These are phyloP conservation scores for Bipolaris gigantea DNA, from an alignment of 2,329 filamentous ascomycete species.

Conservation along the genomic window DNA sequence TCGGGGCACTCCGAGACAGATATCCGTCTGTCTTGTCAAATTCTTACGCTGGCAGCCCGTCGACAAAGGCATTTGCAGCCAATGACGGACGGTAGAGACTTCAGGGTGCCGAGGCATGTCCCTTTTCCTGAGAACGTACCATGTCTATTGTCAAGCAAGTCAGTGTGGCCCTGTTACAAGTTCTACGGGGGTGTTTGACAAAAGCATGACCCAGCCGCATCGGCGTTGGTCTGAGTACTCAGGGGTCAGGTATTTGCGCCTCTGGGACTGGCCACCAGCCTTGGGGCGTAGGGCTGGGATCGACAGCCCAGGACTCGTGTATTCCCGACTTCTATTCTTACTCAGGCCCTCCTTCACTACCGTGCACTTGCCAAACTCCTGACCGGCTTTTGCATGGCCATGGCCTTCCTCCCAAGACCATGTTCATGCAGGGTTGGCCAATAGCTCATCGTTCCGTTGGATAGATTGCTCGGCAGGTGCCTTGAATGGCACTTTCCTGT, in stretches of 20 bases:
- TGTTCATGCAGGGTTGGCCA: not conserved
- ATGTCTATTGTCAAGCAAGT: constrained; percentile 1
- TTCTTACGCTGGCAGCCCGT: constrained; percentile 6
- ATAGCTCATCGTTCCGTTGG: not conserved
- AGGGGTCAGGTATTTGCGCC: not conserved
- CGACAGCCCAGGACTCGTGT: not conserved
- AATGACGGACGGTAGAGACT: not conserved
- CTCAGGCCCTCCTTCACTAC: not conserved
- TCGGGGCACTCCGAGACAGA: not conserved
- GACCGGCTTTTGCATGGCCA: not conserved
- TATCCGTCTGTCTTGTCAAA: constrained; percentile 3
- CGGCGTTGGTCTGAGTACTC: not conserved
- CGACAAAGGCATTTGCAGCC: not conserved
- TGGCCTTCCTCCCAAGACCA: not conserved
- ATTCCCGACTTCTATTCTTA: not conserved
- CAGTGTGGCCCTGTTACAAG: constrained; percentile 4
- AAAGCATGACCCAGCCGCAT: not conserved
- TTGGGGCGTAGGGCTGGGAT: not conserved
- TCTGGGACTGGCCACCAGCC: not conserved
- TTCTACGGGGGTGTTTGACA: not conserved
- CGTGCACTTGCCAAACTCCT: constrained; percentile 1
- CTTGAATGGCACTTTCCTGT: not conserved
- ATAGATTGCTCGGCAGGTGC: constrained; percentile 12
- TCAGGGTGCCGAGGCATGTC: constrained; percentile 4
- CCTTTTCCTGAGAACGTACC: not conserved